phyloP scores from a whole-genome alignment of 2,329 filamentous ascomycete species.

The Reticulascus tulasneorum region DNA sequence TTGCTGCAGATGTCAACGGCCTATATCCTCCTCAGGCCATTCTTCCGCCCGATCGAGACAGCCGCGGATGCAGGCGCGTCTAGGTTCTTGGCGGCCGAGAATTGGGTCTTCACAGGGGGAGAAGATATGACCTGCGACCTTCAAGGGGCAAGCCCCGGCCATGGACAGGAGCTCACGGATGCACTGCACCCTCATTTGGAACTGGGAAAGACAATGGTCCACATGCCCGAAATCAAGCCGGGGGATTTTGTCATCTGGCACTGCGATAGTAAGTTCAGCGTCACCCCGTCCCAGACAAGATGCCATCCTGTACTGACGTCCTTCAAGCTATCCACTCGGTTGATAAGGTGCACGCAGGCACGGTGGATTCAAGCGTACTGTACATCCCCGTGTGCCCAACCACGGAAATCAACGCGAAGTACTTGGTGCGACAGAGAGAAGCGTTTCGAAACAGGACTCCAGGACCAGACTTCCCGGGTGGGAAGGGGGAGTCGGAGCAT shows the following conservation, averaged over 20 bases:
- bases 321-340: slow-evolving; percentile 80
- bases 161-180: slow-evolving; percentile 64
- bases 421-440: slow-evolving; percentile 66
- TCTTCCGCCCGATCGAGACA: slow-evolving; percentile 59
- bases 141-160: slow-evolving; percentile 66
- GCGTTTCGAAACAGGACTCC: slow-evolving; percentile 66
- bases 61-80: slow-evolving; percentile 18
- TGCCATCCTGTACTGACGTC: slow-evolving; percentile 9
- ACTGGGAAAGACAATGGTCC: slow-evolving; percentile 65
- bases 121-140: slow-evolving; percentile 51
- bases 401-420: slow-evolving; percentile 69
- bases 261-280: no score
- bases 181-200: slow-evolving; percentile 67
- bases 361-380: slow-evolving; percentile 72
- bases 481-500: slow-evolving; percentile 60
- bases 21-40: slow-evolving; percentile 78
- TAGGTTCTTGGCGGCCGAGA: slow-evolving; percentile 47
- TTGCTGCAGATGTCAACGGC: slow-evolving; percentile 70
- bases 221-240: slow-evolving; percentile 63
- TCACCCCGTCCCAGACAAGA: slow-evolving; percentile 29
- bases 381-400: slow-evolving; percentile 87
- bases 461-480: slow-evolving; percentile 68
- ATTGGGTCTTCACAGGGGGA: slow-evolving; percentile 55
- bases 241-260: slow-evolving; percentile 84
- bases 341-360: slow-evolving; percentile 71